Evolutionary conservation across 2,329 filamentous ascomycete genomes (phyloP), one percentile per base, ranked within the genome.

Genomic region (Trichoderma sp.): DNA sequence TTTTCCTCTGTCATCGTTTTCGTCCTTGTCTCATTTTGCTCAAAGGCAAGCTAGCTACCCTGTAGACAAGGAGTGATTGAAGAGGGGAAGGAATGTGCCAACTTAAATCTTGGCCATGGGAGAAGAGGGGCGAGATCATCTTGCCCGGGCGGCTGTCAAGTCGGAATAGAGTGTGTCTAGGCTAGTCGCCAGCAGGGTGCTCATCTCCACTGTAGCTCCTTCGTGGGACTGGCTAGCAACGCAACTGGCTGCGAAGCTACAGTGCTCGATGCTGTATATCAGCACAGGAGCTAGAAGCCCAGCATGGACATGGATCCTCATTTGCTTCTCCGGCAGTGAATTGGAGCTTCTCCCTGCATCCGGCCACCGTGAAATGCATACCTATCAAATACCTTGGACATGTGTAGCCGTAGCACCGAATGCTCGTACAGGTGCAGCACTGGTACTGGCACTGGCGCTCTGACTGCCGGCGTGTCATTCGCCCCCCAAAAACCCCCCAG

Each of bases 101-200:
- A n/a, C 20, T 15, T n/a, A 28, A 7, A 23, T 9, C 50, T 28
- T 20, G 11, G 32, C 30, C 13, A 20, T 20, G 20, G 36, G 15
- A 39, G 36, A 43, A 15, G 30, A n/a, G 63, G 15, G 63, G 47
- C 34, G 50, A n/a, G 50, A 36, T 43, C 50, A 57, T 67, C 64
- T 67, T 67, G 39, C 32, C 39, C 39, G 62, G n/a, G 62, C 61
- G 61, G 61, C 62, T 50, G 23, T 67, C 64, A 67, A 57, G 64
- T 57, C 50, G 50, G 50, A 67, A 57, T 39, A 67, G 64, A 39
- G 47, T 67, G 26, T 57, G 50, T 36, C 47, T 39, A n/a, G 30
- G 32, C 53, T 43, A 39, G 32, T 23, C n/a, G 30, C 63, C 63
- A 55, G 43, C 50, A 36, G n/a, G 64, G 20, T 28, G 13, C n/a